phyloP scores from a whole-genome alignment of 768 basidiomycete species.

The Boletus rubescentipes region DNA sequence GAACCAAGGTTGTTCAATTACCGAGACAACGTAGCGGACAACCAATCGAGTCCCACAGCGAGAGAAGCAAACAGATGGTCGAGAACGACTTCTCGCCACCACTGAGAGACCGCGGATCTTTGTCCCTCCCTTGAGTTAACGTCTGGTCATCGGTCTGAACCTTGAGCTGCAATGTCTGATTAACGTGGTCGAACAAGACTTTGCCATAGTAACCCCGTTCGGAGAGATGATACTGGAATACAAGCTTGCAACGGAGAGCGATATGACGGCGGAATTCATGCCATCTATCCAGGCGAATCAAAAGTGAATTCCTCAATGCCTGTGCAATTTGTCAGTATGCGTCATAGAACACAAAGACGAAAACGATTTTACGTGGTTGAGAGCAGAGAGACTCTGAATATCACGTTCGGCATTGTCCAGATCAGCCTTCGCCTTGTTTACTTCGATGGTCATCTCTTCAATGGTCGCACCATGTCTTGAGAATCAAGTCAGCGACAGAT shows the following conservation, averaged over 20 bases:
- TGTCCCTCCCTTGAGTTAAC: constrained; percentile 65
- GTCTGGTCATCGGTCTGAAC: constrained; percentile 84
- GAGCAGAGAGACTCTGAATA: constrained; percentile 56
- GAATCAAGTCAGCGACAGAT: constrained; percentile 1
- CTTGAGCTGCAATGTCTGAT: constrained; percentile 63
- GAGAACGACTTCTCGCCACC: constrained; percentile 98
- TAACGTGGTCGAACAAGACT: constrained; percentile 79
- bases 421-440: constrained; percentile 61
- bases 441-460: constrained; percentile 71
- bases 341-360: neutral
- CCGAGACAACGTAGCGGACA: constrained; percentile 93
- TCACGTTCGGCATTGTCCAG: constrained; percentile 61
- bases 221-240: constrained; percentile 79
- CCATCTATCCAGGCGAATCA: constrained; percentile 71
- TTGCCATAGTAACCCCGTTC: constrained; percentile 90
- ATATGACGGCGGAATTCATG: constrained; percentile 86
- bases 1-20: constrained; percentile 31
- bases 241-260: constrained; percentile 80
- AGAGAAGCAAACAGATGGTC: constrained; percentile 89
- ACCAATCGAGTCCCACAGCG: constrained; percentile 94
- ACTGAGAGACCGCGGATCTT: constrained; percentile 82
- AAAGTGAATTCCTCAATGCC: constrained; percentile 67
- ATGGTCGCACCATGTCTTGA: constrained; percentile 71
- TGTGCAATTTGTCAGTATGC: constrained; percentile 31
- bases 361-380: constrained; percentile 60